Conservation (phyloP, 1,139 yeast genomes). For the Dujonia santamariae region DNA sequence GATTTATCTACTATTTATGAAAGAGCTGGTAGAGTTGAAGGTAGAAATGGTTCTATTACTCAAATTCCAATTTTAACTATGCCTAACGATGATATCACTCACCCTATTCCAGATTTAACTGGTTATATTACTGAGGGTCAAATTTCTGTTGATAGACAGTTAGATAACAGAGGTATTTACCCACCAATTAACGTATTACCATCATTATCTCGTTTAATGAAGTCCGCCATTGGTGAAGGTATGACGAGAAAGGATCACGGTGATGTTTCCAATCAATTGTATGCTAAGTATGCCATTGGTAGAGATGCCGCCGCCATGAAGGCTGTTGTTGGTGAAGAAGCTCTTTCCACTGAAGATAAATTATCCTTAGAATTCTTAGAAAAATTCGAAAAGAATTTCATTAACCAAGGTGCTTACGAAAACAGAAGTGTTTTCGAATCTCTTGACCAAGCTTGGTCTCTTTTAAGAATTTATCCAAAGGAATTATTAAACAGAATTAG, state of each 20-base stretch:
- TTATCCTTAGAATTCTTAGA: conserved; percentile 95
- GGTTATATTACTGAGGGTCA: conserved; percentile 99
- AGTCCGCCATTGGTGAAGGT: conserved; percentile 99
- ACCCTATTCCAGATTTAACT: conserved; percentile 99
- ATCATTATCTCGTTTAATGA: conserved; percentile 96
- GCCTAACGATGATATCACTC: conserved; percentile 99
- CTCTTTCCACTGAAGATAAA: conserved; percentile 95
- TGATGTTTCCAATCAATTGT: conserved; percentile 97
- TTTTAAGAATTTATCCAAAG: conserved; percentile 97
- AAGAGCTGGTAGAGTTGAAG: conserved; percentile 99
- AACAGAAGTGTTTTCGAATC: conserved; percentile 92
- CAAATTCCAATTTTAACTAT: conserved; percentile 98
- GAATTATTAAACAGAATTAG: conserved; percentile 97
- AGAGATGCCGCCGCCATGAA: conserved; percentile 99
- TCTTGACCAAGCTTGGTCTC: conserved; percentile 96
- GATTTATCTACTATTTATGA: conserved; percentile 98
- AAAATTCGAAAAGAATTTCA: conserved; percentile 93
- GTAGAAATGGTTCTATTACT: conserved; percentile 98
- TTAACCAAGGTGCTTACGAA: conserved; percentile 95
- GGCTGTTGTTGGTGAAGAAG: conserved; percentile 99
- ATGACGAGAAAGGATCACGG: conserved; percentile 99
- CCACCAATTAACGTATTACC: conserved; percentile 99
- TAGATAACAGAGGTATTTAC: conserved; percentile 92
- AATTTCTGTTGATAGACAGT: conserved; percentile 94
- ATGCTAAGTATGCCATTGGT: conserved; percentile 99